Conservation (phyloP, 768 basidiomycete species). For the Lactifluus subvellereus region DNA sequence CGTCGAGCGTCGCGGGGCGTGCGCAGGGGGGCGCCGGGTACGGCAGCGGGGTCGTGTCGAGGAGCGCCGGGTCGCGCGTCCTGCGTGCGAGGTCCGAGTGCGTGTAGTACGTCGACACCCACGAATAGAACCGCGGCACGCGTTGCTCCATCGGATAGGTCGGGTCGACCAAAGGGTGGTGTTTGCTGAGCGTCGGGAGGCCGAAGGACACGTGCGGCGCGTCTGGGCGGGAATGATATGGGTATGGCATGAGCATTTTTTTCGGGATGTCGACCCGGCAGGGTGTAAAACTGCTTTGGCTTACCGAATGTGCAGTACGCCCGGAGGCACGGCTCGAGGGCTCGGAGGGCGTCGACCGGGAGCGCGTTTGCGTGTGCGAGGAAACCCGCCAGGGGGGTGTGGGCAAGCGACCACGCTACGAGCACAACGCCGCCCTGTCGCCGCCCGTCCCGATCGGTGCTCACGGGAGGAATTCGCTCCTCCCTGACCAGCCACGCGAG, state of each 20-base stretch:
- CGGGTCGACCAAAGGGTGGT: conserved; percentile 18
- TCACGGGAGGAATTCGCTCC: conserved; percentile 11
- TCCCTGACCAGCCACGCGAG: conserved; percentile 21
- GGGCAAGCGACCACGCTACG: conserved; percentile 24
- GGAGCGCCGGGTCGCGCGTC: conserved; percentile 9
- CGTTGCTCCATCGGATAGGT: conserved; percentile 12
- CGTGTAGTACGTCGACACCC: conserved; percentile 24
- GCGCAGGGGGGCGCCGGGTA: conserved; percentile 7
- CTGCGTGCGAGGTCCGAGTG: conserved; percentile 10
- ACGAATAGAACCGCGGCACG: conserved; percentile 21
- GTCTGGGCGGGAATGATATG: neutral
- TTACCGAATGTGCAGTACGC: conserved; percentile 23
- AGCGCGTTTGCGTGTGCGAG: conserved; percentile 17
- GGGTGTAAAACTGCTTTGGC: neutral
- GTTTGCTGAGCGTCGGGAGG: conserved; percentile 14
- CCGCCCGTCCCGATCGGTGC: neutral
- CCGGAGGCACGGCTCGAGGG: conserved; percentile 15
- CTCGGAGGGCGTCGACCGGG: conserved; percentile 9
- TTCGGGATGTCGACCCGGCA: neutral
- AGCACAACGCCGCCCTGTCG: conserved; percentile 19
- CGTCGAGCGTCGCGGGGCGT: conserved; percentile 20
- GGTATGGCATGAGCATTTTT: neutral
- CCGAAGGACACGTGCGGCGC: conserved; percentile 18
- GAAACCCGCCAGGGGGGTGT: conserved; percentile 15
- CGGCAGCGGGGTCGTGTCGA: conserved; percentile 13